phyloP scores from a whole-genome alignment of 1,284 basidiomycete species.

The Acaromyces ingoldii region DNA sequence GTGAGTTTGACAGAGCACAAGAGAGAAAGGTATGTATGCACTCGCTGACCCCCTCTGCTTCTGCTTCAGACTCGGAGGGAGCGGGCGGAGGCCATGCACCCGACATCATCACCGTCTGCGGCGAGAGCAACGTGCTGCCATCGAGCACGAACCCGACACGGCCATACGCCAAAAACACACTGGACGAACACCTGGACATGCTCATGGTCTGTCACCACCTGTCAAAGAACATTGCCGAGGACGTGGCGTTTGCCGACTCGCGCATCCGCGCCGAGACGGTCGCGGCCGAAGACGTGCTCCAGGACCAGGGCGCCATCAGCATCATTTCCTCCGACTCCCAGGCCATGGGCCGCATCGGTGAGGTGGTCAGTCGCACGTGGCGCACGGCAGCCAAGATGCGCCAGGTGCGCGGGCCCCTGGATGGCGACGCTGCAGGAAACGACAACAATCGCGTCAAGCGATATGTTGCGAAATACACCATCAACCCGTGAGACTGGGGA shows the following conservation, averaged over 20 bases:
- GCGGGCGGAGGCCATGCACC: slow-evolving; percentile 82
- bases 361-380: slow-evolving; percentile 91
- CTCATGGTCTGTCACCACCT: slow-evolving; percentile 68
- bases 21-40: too few relatives aligned
- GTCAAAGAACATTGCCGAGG: slow-evolving; percentile 63
- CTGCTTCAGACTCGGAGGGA: slow-evolving; percentile 39
- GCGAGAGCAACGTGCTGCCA: slow-evolving; percentile 83
- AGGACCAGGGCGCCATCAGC: slow-evolving; percentile 85
- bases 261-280: slow-evolving; percentile 94
- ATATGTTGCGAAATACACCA: slow-evolving; percentile 92
- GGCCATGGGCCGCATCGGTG: slow-evolving; percentile 92
- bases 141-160: slow-evolving; percentile 96
- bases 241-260: slow-evolving; percentile 93
- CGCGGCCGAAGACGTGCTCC: slow-evolving; percentile 93
- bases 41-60: neutral
- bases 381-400: slow-evolving; percentile 94
- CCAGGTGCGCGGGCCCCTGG: slow-evolving; percentile 68
- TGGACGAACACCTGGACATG: slow-evolving; percentile 98
- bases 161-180: slow-evolving; percentile 83
- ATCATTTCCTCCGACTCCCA: slow-evolving; percentile 95
- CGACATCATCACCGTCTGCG: slow-evolving; percentile 94
- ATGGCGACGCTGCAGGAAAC: slow-evolving; percentile 58
- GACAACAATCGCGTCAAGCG: slow-evolving; percentile 97
- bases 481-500: slow-evolving; percentile 75
- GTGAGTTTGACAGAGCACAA: neutral